These are phyloP conservation scores for Aureobasidium lini DNA, from an alignment of 2,329 filamentous ascomycete species.

Conservation along the genomic window DNA sequence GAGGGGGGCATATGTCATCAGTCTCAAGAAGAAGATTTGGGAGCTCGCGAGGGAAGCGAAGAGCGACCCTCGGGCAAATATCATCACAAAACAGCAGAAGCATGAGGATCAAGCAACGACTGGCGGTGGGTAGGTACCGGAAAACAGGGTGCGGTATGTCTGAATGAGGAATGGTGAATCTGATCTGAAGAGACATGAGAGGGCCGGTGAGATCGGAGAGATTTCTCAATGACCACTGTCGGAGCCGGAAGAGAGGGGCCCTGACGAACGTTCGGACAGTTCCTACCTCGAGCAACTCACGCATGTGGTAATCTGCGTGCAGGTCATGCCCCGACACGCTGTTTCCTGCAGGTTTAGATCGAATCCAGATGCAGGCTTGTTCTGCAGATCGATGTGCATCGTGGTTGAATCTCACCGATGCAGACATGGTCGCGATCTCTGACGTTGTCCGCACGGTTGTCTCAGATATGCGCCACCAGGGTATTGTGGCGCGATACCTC, in stretches of 20 bases:
- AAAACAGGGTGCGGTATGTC: constrained; percentile 2
- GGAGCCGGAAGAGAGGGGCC: background rate
- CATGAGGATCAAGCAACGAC: constrained; percentile 6
- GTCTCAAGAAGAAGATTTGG: background rate
- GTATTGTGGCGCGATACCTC: background rate
- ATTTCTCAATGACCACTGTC: background rate
- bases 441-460: constrained; percentile 2
- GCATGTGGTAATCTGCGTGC: background rate
- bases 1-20: constrained; percentile 8
- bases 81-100: background rate
- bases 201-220: constrained; percentile 8
- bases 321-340: background rate
- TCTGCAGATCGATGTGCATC: background rate
- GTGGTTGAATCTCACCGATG: constrained; percentile 7
- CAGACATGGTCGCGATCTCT: background rate
- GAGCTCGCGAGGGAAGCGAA: background rate
- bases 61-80: background rate
- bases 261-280: background rate
- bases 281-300: background rate
- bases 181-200: constrained; percentile 7
- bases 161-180: constrained; percentile 5
- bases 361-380: background rate
- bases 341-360: background rate
- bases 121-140: background rate
- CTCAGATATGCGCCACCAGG: constrained; percentile 1